Evolutionary conservation across 1,284 basidiomycete species (phyloP), one percentile per base, ranked within the genome.

Genomic region (Naganishia cerealis): DNA sequence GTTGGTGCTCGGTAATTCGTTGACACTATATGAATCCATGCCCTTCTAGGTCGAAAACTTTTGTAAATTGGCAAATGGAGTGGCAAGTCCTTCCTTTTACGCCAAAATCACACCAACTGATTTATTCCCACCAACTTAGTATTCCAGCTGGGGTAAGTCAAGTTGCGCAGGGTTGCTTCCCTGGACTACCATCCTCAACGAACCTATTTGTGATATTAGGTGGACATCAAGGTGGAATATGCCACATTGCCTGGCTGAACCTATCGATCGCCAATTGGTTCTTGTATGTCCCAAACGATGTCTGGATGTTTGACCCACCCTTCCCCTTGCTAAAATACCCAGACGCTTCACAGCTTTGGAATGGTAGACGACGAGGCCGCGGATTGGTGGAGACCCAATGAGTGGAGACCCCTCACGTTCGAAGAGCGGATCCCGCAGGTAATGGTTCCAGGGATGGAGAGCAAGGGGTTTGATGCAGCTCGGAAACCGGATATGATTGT

Each of bases 201-300:
- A 18, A 67, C 59, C 40, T 53, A 69, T 26, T 70, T 55, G 65
- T 65, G 40, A 57, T 58, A 50, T 21, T 13, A 57, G 73, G 73
- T 42, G 48, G 42, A 13, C 73, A 73, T 38, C 42, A 54, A 26
- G 73, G 70, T 26, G 73, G 70, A 3, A 33, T 55, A 43, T 73
- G 73, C 59, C 56, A 70, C 42, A 54, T 71, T 38, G 65, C 65
- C 24, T 65, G 68, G 46, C 65, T 70, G 13, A 66, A 72, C 54
- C 36, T 73, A 21, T 59, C 70, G 6, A 50, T 73, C 48, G 63
- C 61, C 7, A 72, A 71, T 61, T 73, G 73, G 73, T 73, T 73
- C 71, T 63, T 73, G 73, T 73, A 53, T 56, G 73, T 71, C 18
- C 29, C 21, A 13, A n/a, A n/a, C n/a, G n/a, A 6, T 21, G 24